Conservation (phyloP, 805 yeast species). For the Metschnikowia drakensbergensis region DNA sequence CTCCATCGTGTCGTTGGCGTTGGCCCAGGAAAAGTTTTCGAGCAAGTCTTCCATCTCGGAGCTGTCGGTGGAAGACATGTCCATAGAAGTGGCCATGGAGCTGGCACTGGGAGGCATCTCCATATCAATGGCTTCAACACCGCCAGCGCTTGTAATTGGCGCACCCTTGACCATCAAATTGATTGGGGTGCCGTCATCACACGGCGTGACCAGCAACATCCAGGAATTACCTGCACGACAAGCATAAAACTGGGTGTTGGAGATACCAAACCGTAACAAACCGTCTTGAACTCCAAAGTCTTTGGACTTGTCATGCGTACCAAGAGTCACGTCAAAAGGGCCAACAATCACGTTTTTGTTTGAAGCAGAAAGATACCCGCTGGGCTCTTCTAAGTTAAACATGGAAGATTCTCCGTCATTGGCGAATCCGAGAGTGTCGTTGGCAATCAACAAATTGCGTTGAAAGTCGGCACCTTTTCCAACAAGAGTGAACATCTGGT, state of each 20-base stretch:
- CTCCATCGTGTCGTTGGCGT: no score
- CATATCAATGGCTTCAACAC: no score
- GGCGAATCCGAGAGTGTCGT: background rate
- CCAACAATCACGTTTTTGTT: constrained; percentile 19
- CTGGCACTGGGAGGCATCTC: no score
- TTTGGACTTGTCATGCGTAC: constrained; percentile 19
- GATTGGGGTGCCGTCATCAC: constrained; percentile 10
- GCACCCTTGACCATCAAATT: constrained; percentile 7
- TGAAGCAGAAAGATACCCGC: constrained; percentile 23
- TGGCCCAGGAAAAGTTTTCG: no score
- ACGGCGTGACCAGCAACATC: constrained; percentile 13
- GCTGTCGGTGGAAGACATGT: no score
- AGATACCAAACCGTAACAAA: constrained; percentile 22
- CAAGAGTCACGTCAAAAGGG: constrained; percentile 17
- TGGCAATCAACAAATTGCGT: constrained; percentile 16
- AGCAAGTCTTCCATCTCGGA: no score
- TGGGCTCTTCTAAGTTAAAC: constrained; percentile 27
- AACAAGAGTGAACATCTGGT: constrained; percentile 25
- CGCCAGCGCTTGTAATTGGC: no score
- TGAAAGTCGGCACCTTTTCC: constrained; percentile 25
- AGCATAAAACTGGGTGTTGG: constrained; percentile 22
- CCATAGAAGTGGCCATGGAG: no score
- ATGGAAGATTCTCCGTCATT: constrained; percentile 11
- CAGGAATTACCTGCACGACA: constrained; percentile 19
- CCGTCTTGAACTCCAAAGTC: constrained; percentile 22